Evolutionary conservation across 257 asterid species (phyloP).

Genomic region (Capsicum pubescens): DNA sequence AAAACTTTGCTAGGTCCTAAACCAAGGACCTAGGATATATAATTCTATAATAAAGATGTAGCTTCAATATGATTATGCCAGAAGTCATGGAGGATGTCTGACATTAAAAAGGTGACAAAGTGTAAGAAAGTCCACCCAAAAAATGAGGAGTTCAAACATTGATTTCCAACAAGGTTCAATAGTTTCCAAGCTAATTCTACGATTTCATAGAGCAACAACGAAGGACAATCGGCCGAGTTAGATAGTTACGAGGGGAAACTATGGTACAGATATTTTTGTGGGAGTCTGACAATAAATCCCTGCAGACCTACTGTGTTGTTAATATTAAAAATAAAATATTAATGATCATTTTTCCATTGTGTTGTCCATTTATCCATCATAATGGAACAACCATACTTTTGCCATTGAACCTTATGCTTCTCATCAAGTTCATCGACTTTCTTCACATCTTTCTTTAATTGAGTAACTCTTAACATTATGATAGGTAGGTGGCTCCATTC

Average conservation of each 20-base stretch:
- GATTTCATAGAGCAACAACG: background rate
- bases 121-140: background rate
- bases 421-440: no score
- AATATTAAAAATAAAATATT: background rate
- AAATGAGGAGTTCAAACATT: background rate
- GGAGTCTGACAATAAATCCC: background rate
- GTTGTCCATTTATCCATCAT: no score
- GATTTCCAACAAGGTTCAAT: no score
- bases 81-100: background rate
- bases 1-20: conserved; percentile 3
- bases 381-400: no score
- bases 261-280: background rate
- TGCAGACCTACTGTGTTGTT: background rate
- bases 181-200: background rate
- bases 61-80: conserved; percentile 14
- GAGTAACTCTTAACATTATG: no score
- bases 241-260: background rate
- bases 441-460: no score
- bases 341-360: no score
- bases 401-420: no score
- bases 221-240: background rate
- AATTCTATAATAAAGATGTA: background rate
- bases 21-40: background rate
- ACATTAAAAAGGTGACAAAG: background rate
- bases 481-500: no score